These are phyloP conservation scores for Arachnomyces sp. DNA, from an alignment of 2,329 filamentous ascomycete species.

Conservation along the genomic window DNA sequence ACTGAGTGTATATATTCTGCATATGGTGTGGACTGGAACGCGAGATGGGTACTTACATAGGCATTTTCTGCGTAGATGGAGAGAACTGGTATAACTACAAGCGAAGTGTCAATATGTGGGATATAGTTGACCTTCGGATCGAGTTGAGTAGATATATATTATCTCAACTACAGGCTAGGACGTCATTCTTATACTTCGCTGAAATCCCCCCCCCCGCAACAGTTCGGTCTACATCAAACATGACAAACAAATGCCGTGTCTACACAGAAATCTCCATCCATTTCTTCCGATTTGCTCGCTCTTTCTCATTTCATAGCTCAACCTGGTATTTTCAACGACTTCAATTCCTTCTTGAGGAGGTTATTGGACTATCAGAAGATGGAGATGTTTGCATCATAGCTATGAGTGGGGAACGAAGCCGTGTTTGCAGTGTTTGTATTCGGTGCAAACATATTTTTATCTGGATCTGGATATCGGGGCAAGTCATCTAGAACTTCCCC, in stretches of 20 bases:
- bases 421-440: neutral
- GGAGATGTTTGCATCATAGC: constrained; percentile 11
- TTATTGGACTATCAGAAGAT: neutral
- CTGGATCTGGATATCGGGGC: neutral
- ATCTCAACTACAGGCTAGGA: neutral
- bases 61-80: constrained; percentile 10
- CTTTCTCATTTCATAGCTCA: too few species aligned
- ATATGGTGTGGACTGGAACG: too few species aligned
- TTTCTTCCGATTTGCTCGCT: too few species aligned
- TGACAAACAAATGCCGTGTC: too few species aligned
- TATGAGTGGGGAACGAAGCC: too few species aligned
- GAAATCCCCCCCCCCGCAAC: neutral
- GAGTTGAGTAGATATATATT: neutral
- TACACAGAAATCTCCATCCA: too few species aligned
- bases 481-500: neutral
- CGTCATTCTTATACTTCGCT: constrained; percentile 9
- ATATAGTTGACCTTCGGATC: neutral
- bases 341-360: constrained; percentile 9
- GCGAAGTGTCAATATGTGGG: neutral
- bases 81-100: neutral
- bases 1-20: too few species aligned
- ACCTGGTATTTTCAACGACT: constrained; percentile 1
- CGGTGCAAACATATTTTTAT: neutral
- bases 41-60: constrained; percentile 17
- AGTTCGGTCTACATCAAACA: too few species aligned